Percentiles rank a stretch among this genome's conserved stretches.
These are phyloP conservation scores for Globisporangium middletonii DNA, from an alignment of 352 stramenopile genomes.

Conservation along the genomic window DNA sequence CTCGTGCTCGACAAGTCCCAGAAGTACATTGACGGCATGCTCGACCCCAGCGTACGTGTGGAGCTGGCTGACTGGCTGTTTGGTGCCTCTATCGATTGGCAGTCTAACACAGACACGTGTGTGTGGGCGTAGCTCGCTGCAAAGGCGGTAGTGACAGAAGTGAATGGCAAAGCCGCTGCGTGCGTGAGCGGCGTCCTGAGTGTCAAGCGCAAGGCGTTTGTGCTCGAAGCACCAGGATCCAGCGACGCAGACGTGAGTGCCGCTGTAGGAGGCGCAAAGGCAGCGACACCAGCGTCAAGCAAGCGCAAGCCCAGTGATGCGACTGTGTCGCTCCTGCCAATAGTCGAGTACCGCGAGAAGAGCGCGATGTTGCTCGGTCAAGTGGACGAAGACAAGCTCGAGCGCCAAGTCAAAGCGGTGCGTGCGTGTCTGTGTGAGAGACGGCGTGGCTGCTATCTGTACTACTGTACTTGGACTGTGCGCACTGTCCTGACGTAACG, in stretches of 20 bases:
- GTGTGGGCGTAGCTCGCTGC: slow-evolving; percentile 34
- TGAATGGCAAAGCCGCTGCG: slow-evolving; percentile 63
- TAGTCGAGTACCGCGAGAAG: slow-evolving; percentile 59
- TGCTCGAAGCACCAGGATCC: slow-evolving; percentile 29
- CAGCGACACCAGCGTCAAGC: neutral
- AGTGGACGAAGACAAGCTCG: slow-evolving; percentile 76
- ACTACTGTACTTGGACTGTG: too few species aligned
- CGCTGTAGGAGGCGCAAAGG: neutral
- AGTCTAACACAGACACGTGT: neutral
- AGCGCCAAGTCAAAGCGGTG: slow-evolving; percentile 72
- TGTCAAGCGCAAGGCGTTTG: slow-evolving; percentile 52
- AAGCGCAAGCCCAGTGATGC: slow-evolving; percentile 11
- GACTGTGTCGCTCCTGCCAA: neutral
- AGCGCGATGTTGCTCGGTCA: slow-evolving; percentile 52
- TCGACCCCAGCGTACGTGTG: slow-evolving; percentile 53
- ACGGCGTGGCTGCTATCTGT: neutral
- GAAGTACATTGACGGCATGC: slow-evolving; percentile 81
- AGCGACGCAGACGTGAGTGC: neutral
- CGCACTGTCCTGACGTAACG: neutral
- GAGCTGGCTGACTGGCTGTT: neutral
- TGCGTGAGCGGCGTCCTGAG: slow-evolving; percentile 51
- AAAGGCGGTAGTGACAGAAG: slow-evolving; percentile 51
- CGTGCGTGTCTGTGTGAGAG: neutral
- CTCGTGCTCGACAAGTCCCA: slow-evolving; percentile 63
- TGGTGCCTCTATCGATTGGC: neutral